Base-by-base conservation (phyloP, 352 stramenopile species). In the Heterotrichella gracilis region DNA sequence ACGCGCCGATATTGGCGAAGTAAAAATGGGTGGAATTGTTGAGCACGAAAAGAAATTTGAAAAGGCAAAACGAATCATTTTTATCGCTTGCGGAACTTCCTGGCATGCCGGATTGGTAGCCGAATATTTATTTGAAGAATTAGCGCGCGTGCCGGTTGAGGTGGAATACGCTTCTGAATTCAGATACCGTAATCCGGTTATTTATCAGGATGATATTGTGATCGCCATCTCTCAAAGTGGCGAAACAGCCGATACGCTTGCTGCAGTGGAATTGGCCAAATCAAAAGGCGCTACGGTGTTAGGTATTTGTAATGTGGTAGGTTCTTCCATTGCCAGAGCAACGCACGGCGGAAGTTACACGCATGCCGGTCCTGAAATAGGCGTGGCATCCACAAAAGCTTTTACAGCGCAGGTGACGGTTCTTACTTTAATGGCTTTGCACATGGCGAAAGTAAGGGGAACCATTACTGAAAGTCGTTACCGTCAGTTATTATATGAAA, bases 381-480 rank as follows among this genome's bases (percentile, higher is more conserved):
- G 89, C 2, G 92, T 98, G 9, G 92, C 92, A 1, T 95, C 85
- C 74, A 98, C 92, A 25, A 98, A 98, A 79, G 90, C 92, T 0
- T 98, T 97, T 73, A 94, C 93, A 14, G 96, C 88, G 17, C 92
- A 98, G 75, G 88, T 92, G 0, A 82, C 70, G 4, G 73, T 73
- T 22, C 53, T 77, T 17, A 77, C 70, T 20, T 74, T 78, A 71
- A 39, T 77, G 20, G 69, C 74, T 1, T 53, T 77, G 20, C 17
- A 63, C 3, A 32, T 77, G 14, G 74, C 67, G 23, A 42, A 74
- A n/a, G 22, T 70, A 20, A 71, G 22, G 1, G 70, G 70, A 22
- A 64, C 73, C 0, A 9, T 78, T 0, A 19, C 25, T 14, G 25
- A 76, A 53, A 53, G 32, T n/a, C 32, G 32, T 53, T 53, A 53